Evolutionary conservation across 2,329 filamentous ascomycete species (phyloP), one percentile per base, ranked within the genome.

Genomic region (Fusarium nurragi): DNA sequence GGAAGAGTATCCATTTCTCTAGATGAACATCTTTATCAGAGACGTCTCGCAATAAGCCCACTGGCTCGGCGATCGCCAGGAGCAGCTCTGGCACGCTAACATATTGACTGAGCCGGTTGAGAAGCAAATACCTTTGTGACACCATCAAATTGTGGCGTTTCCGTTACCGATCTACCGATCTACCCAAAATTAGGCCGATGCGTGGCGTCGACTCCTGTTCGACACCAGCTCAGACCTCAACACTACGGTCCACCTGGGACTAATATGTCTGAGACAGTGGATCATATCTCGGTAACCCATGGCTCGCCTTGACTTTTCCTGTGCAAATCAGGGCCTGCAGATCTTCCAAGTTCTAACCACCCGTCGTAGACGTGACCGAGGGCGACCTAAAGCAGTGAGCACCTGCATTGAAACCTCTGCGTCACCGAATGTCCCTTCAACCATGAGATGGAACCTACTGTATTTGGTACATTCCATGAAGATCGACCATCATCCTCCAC

Each of bases 261-360:
- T 51, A 37, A 26, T n/a, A 30, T 30, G 53, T 56, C 37, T 47
- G 67, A 70, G 69, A 71, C 69, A 67, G 67, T 68, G 69, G 69
- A 45, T 26, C 57, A 51, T 54, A 10, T 34, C 32, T 34, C 32
- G 32, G 16, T n/a, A 34, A 34, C 32, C n/a, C n/a, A 34, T 18
- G n/a, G 32, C 32, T 34, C 16, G 50, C 48, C 44, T 44, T 41
- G 45, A 18, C 30, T 48, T 44, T 32, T 19, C 28, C 23, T 48
- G 47, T 63, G 43, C 28, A 45, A 55, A 63, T 36, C 19, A 43
- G 30, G 51, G 28, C 37, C 47, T 49, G 44, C 26, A 59, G 53
- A 66, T 60, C 63, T 18, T 45, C 43, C 16, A 8, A n/a, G n/a
- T n/a, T n/a, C n/a, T n/a, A n/a, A n/a, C n/a, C n/a, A 30, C 12